phyloP scores from a whole-genome alignment of 306 rosid genomes.

The Hylodesmum podocarpum region DNA sequence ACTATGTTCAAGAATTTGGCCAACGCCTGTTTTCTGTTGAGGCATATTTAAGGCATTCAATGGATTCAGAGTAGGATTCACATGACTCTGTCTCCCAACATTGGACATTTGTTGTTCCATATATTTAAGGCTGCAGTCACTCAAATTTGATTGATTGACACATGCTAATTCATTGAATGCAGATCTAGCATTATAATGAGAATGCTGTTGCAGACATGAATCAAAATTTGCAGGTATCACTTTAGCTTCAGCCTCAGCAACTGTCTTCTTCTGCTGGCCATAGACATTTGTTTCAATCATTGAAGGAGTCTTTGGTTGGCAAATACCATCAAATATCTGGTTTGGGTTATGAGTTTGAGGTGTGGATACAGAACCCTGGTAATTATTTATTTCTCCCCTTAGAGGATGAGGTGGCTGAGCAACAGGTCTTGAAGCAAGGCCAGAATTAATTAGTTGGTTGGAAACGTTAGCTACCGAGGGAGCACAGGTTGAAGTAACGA shows the following conservation, averaged over 20 bases:
- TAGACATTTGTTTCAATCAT: conserved; percentile 34
- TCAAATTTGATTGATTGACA: conserved; percentile 44
- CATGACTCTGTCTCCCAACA: conserved; percentile 30
- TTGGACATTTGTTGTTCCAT: conserved; percentile 52
- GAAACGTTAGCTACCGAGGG: conserved; percentile 29
- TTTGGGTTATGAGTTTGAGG: conserved; percentile 43
- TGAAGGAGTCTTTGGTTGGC: conserved; percentile 43
- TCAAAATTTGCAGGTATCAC: conserved; percentile 48
- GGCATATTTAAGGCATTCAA: conserved; percentile 43
- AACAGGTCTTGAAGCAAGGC: conserved; percentile 39
- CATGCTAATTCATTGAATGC: conserved; percentile 34
- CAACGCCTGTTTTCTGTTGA: conserved; percentile 43
- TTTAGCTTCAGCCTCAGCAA: conserved; percentile 58
- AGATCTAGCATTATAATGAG: conserved; percentile 43
- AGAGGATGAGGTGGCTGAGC: conserved; percentile 46
- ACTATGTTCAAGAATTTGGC: conserved; percentile 36
- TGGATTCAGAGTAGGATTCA: conserved; percentile 30
- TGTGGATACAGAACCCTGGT: conserved; percentile 40
- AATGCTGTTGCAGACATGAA: conserved; percentile 43
- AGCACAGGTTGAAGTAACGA: conserved; percentile 35
- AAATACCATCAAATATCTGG: conserved; percentile 38
- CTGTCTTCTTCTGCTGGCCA: conserved; percentile 39
- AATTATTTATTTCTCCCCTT: conserved; percentile 33
- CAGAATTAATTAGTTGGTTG: conserved; percentile 40
- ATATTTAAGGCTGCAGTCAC: conserved; percentile 36